A percentile compares a stretch with the other conserved stretches of the same genome.
phyloP scores from a whole-genome alignment of 140 eudicot genomes.

The Oenanthe javanica region DNA sequence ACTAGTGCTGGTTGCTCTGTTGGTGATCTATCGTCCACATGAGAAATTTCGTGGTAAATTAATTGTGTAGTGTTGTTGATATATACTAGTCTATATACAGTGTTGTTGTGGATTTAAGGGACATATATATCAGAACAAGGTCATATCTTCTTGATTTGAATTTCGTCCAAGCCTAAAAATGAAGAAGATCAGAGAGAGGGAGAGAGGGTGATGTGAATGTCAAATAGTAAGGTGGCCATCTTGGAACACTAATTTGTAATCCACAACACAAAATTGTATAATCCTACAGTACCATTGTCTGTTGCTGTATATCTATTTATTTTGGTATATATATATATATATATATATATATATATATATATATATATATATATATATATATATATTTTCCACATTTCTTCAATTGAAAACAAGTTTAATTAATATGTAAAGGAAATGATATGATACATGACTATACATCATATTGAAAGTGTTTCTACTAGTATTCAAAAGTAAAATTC shows the following conservation, averaged over 20 bases:
- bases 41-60: no score
- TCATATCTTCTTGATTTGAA: background rate
- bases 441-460: background rate
- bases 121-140: background rate
- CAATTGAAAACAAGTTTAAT: background rate
- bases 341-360: background rate
- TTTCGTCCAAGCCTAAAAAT: no score
- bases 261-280: background rate
- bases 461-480: background rate
- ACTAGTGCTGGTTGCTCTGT: background rate
- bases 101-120: background rate
- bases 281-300: background rate
- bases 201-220: background rate
- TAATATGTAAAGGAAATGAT: background rate
- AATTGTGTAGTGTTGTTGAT: no score
- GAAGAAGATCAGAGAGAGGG: background rate
- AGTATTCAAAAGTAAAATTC: background rate
- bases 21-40: background rate
- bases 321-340: no score
- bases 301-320: background rate
- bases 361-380: no score
- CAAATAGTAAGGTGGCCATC: background rate
- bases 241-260: background rate
- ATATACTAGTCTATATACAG: background rate
- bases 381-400: background rate